These are phyloP conservation scores for Termitomyces eurrhizus DNA, from an alignment of 768 basidiomycete species.

Conservation along the genomic window DNA sequence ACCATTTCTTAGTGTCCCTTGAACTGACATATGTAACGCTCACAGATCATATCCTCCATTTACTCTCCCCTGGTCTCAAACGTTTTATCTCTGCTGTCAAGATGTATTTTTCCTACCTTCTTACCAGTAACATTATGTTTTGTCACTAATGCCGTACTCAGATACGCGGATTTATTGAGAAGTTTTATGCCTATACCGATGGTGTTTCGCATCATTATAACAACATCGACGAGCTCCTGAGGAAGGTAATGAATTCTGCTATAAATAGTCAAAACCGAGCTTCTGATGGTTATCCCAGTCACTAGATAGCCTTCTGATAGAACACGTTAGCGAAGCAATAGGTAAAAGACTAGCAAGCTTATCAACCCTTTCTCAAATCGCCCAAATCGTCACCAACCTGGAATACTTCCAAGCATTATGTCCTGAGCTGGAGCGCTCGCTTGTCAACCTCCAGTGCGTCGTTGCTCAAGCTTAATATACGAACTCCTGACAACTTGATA, in stretches of 20 bases:
- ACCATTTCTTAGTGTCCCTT: background rate
- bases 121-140: background rate
- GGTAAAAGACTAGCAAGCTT: constrained; percentile 69
- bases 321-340: constrained; percentile 74
- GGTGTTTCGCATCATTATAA: constrained; percentile 90
- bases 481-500: background rate
- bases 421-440: constrained; percentile 76
- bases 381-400: constrained; percentile 88
- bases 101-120: constrained; percentile 45
- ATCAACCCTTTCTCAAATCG: constrained; percentile 83
- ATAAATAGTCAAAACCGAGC: background rate
- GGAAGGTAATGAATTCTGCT: constrained; percentile 53
- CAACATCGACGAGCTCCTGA: constrained; percentile 87
- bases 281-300: constrained; percentile 47
- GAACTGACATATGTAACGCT: background rate
- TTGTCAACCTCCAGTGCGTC: constrained; percentile 73
- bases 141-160: constrained; percentile 3
- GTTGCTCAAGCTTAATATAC: background rate
- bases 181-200: constrained; percentile 95
- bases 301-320: constrained; percentile 76
- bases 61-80: constrained; percentile 89
- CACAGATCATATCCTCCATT: constrained; percentile 61
- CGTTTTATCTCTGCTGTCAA: constrained; percentile 93
- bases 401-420: constrained; percentile 90
- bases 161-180: constrained; percentile 66